These are phyloP conservation scores for Cyclotella atomus DNA, from an alignment of 108 stramenopile species.

Conservation along the genomic window DNA sequence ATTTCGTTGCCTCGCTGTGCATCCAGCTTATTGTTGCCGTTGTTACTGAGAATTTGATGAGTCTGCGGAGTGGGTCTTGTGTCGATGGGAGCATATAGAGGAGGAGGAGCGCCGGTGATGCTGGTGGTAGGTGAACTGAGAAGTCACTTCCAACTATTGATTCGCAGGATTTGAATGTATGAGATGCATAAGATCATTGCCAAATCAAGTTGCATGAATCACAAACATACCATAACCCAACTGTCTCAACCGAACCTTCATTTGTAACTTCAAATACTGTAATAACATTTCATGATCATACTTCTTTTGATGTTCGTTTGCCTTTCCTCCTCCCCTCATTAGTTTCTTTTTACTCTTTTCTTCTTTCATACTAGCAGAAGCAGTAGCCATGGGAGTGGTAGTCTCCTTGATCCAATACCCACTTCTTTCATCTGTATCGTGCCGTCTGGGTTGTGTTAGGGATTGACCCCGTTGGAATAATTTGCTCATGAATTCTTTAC, in stretches of 20 bases:
- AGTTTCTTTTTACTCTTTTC: neutral
- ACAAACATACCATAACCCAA: constrained; percentile 47
- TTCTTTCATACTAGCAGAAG: constrained; percentile 30
- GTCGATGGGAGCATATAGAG: constrained; percentile 58
- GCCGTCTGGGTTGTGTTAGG: neutral
- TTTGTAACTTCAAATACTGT: constrained; percentile 40
- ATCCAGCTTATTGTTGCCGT: constrained; percentile 77
- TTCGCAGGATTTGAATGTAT: too few relatives aligned
- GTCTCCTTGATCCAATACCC: constrained; percentile 47
- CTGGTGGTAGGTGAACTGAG: constrained; percentile 81
- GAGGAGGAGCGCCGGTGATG: constrained; percentile 68
- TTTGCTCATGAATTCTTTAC: constrained; percentile 26
- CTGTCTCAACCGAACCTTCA: constrained; percentile 43
- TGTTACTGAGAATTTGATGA: constrained; percentile 30
- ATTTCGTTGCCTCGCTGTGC: constrained; percentile 69
- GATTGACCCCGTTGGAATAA: constrained; percentile 11
- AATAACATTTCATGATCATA: constrained; percentile 33
- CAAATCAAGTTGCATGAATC: too few relatives aligned
- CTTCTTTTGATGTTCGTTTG: neutral
- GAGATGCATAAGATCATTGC: too few relatives aligned
- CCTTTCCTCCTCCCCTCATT: neutral
- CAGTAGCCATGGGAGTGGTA: constrained; percentile 47
- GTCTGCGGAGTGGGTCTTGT: constrained; percentile 24
- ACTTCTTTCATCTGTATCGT: neutral
- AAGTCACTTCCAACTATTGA: constrained; percentile 57